Evolutionary conservation across 306 rosid genomes (phyloP).

Genomic region (Cucumis melo): DNA sequence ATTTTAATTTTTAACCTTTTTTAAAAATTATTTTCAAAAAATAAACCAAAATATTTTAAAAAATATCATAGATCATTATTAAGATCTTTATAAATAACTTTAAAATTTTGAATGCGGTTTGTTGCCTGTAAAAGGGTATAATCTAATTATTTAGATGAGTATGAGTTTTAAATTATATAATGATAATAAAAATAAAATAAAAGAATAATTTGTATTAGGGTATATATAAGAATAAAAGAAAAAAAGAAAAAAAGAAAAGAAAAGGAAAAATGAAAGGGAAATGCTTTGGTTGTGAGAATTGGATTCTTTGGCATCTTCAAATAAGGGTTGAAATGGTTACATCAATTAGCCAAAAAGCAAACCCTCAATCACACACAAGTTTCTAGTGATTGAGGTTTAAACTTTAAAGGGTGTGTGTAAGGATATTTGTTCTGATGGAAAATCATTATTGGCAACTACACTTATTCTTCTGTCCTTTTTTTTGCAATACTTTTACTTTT

Average conservation of each 20-base stretch:
- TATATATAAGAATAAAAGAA: background rate
- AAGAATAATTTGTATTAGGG: background rate
- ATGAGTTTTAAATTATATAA: background rate
- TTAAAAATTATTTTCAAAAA: too few species aligned
- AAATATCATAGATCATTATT: too few species aligned
- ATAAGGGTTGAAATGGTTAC: background rate
- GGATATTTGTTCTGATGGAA: background rate
- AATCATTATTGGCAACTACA: background rate
- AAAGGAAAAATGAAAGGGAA: too few species aligned
- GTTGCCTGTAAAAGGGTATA: background rate
- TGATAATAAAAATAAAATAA: background rate
- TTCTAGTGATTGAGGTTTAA: background rate
- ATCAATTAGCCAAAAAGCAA: background rate
- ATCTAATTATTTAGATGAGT: background rate
- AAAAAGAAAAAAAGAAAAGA: too few species aligned
- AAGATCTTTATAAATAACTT: background rate
- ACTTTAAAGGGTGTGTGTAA: too few species aligned
- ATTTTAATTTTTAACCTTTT: too few species aligned
- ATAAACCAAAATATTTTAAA: too few species aligned
- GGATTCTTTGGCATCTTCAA: background rate
- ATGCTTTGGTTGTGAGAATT: background rate
- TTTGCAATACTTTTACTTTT: background rate
- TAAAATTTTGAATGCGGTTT: background rate
- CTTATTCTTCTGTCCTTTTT: background rate
- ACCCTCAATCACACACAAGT: slow-evolving; percentile 1